These are phyloP conservation scores for Coniochaeta prunicola DNA, from an alignment of 2,329 filamentous ascomycete species.

Conservation along the genomic window DNA sequence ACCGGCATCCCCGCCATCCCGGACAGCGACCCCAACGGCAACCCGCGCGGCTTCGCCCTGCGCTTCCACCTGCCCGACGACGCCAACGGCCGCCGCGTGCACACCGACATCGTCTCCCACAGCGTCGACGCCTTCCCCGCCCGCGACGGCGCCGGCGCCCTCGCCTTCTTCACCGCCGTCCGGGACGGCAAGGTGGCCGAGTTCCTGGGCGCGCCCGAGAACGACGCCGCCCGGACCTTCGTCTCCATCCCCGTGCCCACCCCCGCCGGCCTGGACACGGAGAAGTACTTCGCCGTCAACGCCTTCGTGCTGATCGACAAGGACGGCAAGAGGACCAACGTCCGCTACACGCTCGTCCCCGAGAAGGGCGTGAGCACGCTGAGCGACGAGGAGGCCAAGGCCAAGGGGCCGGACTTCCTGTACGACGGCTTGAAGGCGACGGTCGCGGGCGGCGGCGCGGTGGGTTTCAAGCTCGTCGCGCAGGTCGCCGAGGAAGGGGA, in stretches of 20 bases:
- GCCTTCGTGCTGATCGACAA: conserved; percentile 37
- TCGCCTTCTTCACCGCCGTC: conserved; percentile 37
- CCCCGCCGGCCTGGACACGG: conserved; percentile 38
- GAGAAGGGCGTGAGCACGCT: conserved; percentile 31
- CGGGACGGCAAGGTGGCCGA: conserved; percentile 26
- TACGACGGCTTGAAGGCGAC: conserved; percentile 35
- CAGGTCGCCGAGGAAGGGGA: conserved; percentile 31
- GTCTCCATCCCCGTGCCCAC: conserved; percentile 40
- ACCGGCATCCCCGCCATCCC: conserved; percentile 43
- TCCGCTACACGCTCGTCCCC: conserved; percentile 43
- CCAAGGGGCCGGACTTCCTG: conserved; percentile 15
- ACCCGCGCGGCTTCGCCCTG: conserved; percentile 40
- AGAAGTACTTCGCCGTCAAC: conserved; percentile 40
- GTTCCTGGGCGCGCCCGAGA: conserved; percentile 28
- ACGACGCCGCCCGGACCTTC: conserved; percentile 40
- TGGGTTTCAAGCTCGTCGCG: conserved; percentile 38
- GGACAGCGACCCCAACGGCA: conserved; percentile 37
- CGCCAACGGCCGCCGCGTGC: conserved; percentile 26
- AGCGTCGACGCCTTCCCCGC: conserved; percentile 44
- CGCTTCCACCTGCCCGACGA: conserved; percentile 35
- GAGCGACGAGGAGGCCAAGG: conserved; percentile 11
- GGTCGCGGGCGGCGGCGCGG: conserved; percentile 23
- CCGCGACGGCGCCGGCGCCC: conserved; percentile 43
- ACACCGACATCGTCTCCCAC: conserved; percentile 51
- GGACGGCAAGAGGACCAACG: conserved; percentile 32